Percentiles rank a stretch among this genome's conserved stretches.
phyloP scores from a whole-genome alignment of 2,329 filamentous ascomycete genomes.

The Chaetomium sp. region DNA sequence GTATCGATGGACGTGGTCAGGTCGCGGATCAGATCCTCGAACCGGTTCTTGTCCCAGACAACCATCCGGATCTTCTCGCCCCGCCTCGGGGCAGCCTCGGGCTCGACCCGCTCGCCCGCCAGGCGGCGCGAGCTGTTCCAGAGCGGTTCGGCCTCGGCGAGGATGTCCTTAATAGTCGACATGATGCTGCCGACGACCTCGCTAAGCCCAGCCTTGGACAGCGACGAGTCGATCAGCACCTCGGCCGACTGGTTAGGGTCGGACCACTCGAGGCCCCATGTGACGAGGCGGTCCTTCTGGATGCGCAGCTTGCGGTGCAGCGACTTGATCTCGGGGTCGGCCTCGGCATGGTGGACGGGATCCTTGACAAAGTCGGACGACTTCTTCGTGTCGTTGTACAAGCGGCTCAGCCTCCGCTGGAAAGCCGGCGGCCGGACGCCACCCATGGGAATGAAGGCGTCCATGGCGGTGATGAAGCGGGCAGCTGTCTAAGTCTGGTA shows the following conservation, averaged over 20 bases:
- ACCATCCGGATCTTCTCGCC: slow-evolving; percentile 60
- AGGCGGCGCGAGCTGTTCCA: slow-evolving; percentile 62
- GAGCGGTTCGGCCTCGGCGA: slow-evolving; percentile 74
- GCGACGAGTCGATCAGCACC: slow-evolving; percentile 69
- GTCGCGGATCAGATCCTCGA: slow-evolving; percentile 73
- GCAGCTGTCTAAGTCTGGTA: not conserved
- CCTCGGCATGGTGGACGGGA: slow-evolving; percentile 61
- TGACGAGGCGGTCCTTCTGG: slow-evolving; percentile 76
- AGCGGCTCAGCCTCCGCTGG: slow-evolving; percentile 66
- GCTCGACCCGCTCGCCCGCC: slow-evolving; percentile 44
- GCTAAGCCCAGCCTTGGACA: slow-evolving; percentile 72
- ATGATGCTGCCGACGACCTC: slow-evolving; percentile 79
- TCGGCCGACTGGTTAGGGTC: slow-evolving; percentile 61
- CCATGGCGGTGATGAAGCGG: slow-evolving; percentile 28
- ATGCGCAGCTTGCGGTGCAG: slow-evolving; percentile 77
- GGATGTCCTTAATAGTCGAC: slow-evolving; percentile 76
- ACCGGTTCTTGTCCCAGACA: slow-evolving; percentile 70
- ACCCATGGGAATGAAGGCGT: slow-evolving; percentile 47
- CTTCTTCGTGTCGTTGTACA: slow-evolving; percentile 81
- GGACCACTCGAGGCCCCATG: slow-evolving; percentile 81
- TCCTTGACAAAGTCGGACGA: slow-evolving; percentile 73
- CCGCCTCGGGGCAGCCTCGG: slow-evolving; percentile 40
- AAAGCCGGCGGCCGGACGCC: slow-evolving; percentile 58
- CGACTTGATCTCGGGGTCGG: slow-evolving; percentile 67
- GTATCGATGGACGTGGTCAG: slow-evolving; percentile 78